Base-by-base conservation (phyloP, 2,329 filamentous ascomycete species). In the Diaporthe destruens region DNA sequence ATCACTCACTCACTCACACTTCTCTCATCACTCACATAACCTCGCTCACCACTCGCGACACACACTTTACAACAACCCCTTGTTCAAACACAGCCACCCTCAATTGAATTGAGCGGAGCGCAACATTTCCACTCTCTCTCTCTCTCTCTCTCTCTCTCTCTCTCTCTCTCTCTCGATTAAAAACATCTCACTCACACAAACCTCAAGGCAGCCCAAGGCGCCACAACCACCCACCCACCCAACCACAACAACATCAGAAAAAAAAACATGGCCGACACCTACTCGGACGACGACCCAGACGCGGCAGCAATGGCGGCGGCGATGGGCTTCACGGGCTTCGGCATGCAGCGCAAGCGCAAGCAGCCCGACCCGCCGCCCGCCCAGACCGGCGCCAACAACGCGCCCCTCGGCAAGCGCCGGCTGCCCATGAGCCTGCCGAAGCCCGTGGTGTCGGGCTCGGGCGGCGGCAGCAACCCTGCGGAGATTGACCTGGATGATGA, bases 271-370 rank as follows among this genome's bases (percentile, higher is more conserved):
- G 51, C 72, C 18, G 71, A 72, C 55, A 74, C 20, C 63, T 67
- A 20, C 53, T 67, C 59, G 14, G 72, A 74, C 73, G 57, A 71
- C 20, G 72, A 77, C 61, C 78, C 79, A 79, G 59, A 74, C 74
- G 85, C 88, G 63, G 82, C 84, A 54, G 88, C 88, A 68, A 90
- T 94, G 80, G 90, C 91, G 29, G 87, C 88, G 54, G 87, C 88
- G 59, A 92, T 95, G 90, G 93, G 93, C 75, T 95, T 95, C 81
- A 87, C 90, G 11, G 87, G 89, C 72, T 95, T 95, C 78, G 92
- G 92, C 76, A 81, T 83, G 12, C 84, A 87, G 76, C 83, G 81
- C 3, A 93, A 92, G 80, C 88, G 92, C 74, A 91, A 91, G 78
- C 92, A 39, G 89, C 81, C 90, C 93, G 16, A 44, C 77, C 84